Evolutionary conservation across 768 basidiomycete genomes (phyloP).

Genomic region (Daedaleopsis sinensis): DNA sequence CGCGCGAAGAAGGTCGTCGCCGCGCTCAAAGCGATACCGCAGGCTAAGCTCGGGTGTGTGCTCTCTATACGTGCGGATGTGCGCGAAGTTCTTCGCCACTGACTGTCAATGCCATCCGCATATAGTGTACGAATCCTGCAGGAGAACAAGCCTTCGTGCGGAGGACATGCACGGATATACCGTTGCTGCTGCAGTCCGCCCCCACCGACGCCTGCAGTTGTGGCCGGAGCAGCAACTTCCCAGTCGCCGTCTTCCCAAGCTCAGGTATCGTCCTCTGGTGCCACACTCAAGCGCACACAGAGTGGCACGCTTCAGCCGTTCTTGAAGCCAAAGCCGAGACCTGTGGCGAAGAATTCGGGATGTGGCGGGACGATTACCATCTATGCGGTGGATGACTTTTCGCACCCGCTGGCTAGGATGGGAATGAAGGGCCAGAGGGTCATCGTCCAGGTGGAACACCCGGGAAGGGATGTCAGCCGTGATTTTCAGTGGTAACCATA

Average conservation of each 20-base stretch:
- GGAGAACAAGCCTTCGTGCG: no score
- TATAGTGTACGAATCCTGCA: no score
- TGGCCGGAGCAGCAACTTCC: not conserved
- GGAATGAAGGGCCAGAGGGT: slow-evolving; percentile 23
- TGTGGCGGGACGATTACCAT: slow-evolving; percentile 23
- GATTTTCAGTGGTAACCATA: not conserved
- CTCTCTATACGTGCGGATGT: no score
- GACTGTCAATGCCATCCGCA: no score
- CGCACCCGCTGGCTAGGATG: slow-evolving; percentile 9
- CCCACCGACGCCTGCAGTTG: not conserved
- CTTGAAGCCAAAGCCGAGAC: not conserved
- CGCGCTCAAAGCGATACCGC: not conserved
- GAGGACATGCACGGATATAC: no score
- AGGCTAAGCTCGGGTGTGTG: no score
- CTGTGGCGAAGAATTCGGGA: not conserved
- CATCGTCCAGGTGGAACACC: slow-evolving; percentile 19
- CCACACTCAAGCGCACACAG: slow-evolving; percentile 16
- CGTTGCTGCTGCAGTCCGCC: not conserved
- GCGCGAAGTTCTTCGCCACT: no score
- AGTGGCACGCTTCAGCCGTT: not conserved
- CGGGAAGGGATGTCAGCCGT: not conserved
- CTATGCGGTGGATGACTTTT: slow-evolving; percentile 10
- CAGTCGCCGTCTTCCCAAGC: not conserved
- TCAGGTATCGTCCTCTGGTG: not conserved
- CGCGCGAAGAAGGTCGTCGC: slow-evolving; percentile 13